These are phyloP conservation scores for Hemerocallis citrina DNA, from an alignment of 106 monocot species.

Conservation along the genomic window DNA sequence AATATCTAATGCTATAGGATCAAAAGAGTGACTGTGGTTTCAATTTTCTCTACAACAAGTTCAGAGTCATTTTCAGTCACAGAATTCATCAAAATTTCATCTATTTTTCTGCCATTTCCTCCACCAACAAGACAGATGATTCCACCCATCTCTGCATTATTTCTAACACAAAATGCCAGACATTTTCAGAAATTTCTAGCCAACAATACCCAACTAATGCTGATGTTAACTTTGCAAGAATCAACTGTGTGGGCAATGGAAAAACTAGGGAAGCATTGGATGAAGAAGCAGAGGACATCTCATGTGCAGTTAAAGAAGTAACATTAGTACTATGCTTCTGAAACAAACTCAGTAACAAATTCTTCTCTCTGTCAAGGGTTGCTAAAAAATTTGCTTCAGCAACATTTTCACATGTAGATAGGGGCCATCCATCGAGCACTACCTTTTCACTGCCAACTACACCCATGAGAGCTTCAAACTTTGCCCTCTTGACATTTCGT, in stretches of 20 bases:
- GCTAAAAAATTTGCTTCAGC: too few relatives aligned
- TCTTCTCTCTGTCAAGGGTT: too few relatives aligned
- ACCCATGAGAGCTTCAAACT: too few relatives aligned
- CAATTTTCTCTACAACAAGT: slow-evolving; percentile 35
- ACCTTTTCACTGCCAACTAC: too few relatives aligned
- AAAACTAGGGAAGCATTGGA: slow-evolving; percentile 1
- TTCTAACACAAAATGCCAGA: slow-evolving; percentile 69
- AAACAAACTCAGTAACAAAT: slow-evolving; percentile 55
- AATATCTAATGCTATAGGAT: slow-evolving; percentile 35
- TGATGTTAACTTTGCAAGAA: slow-evolving; percentile 52
- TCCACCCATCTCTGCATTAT: slow-evolving; percentile 44
- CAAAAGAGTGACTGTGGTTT: slow-evolving; percentile 34
- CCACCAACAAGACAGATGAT: slow-evolving; percentile 64
- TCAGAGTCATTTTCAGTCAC: slow-evolving; percentile 13
- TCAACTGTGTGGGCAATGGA: slow-evolving; percentile 28
- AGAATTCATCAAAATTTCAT: slow-evolving; percentile 33
- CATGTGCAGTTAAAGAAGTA: background rate
- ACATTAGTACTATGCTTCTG: slow-evolving; percentile 33
- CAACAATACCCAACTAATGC: slow-evolving; percentile 83
- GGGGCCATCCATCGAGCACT: too few relatives aligned
- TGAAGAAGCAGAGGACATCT: slow-evolving; percentile 9
- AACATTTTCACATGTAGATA: too few relatives aligned
- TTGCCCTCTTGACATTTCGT: too few relatives aligned
- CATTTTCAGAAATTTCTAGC: slow-evolving; percentile 70
- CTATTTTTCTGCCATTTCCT: slow-evolving; percentile 70